phyloP scores from a whole-genome alignment of 345 rosid genomes.

The Sonneratia caseolaris region DNA sequence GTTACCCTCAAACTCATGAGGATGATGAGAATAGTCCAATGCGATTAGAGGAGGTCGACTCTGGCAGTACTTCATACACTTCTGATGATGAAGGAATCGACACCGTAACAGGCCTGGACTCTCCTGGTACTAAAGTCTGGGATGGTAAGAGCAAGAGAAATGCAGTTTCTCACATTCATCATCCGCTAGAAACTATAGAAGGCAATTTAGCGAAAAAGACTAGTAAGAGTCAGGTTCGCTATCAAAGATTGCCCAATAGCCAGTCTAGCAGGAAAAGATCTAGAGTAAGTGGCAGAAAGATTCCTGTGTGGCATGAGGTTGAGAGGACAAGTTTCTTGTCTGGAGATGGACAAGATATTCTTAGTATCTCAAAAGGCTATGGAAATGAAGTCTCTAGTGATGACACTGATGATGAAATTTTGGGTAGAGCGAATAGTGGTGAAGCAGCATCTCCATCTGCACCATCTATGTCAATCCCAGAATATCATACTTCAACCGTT shows the following conservation, averaged over 20 bases:
- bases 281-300: constrained; percentile 32
- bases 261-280: constrained; percentile 67
- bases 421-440: constrained; percentile 53
- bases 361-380: constrained; percentile 24
- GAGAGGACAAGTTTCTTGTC: constrained; percentile 75
- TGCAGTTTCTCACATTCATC: constrained; percentile 68
- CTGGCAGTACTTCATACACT: constrained; percentile 52
- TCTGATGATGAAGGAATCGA: constrained; percentile 78
- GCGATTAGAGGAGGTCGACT: constrained; percentile 31
- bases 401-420: constrained; percentile 59
- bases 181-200: constrained; percentile 82
- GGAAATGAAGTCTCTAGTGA: constrained; percentile 48
- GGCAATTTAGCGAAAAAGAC: constrained; percentile 34
- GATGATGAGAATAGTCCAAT: constrained; percentile 32
- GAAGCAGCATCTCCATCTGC: constrained; percentile 67
- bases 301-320: constrained; percentile 59
- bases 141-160: constrained; percentile 84
- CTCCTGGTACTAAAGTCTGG: constrained; percentile 96
- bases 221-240: constrained; percentile 37
- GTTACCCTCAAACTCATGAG: constrained; percentile 34
- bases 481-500: constrained; percentile 27
- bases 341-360: constrained; percentile 77
- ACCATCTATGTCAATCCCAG: constrained; percentile 29
- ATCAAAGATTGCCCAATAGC: constrained; percentile 33
- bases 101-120: constrained; percentile 60